Evolutionary conservation across 768 basidiomycete species (phyloP), one percentile per base, ranked within the genome.

Genomic region (Cubamyces sp.): DNA sequence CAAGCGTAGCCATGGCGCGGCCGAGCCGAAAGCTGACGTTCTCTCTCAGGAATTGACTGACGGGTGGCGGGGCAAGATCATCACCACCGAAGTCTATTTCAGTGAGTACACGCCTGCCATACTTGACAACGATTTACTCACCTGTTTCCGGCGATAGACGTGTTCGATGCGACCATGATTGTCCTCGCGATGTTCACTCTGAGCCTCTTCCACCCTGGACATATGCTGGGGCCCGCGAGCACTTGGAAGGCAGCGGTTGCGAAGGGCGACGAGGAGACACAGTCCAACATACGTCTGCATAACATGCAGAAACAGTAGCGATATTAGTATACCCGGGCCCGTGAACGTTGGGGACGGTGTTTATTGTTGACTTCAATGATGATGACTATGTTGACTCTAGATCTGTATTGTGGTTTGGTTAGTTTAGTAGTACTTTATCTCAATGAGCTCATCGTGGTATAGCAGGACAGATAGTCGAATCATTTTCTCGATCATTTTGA

Each of bases 21-120:
- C 9, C 11, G 15, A 9, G 47, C 23, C 23, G 11, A 2, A 18
- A 15, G 7, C n/a, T 26, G 4, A 12, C 25, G 14, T 19, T 25
- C 14, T n/a, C 26, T 8, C 12, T 6, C 42, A 60, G 58, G 65
- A 84, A 67, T 67, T 82, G 5, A 64, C 74, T 5, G 76, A 81
- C 46, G 84, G 83, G 0, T 86, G 82, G 82, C 54, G 64, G 16
- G 84, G 85, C 16, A 65, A 64, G 7, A 78, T 86, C 63, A 81
- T 84, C 54, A 68, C 69, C 12, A 82, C 80, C 3, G 72, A 86
- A 63, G 63, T 75, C 5, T 79, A 77, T 59, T 83, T 83, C 73
- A 79, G 79, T 75, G 23, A 61, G 60, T 52, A 8, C 3, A 16
- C 2, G 18, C 3, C n/a, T 41, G 19, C 71, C 68, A 1, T 46